phyloP scores from a whole-genome alignment of 1,139 yeast genomes.

The Diutina mesorugosa region DNA sequence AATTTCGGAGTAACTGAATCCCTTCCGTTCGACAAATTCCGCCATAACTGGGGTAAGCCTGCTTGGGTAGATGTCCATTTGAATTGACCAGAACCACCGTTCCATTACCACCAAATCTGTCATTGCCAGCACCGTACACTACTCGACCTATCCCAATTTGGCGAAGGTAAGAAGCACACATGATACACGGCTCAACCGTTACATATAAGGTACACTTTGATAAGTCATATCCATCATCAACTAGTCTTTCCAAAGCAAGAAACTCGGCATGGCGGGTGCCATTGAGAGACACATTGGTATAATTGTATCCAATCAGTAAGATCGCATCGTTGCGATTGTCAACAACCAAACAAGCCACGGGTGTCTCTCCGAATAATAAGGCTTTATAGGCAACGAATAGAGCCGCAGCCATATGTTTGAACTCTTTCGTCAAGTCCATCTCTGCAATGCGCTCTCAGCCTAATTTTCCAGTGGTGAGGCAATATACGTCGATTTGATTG shows the following conservation, averaged over 20 bases:
- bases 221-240: slow-evolving; percentile 9
- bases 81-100: slow-evolving; percentile 55
- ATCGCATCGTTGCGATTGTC: slow-evolving; percentile 31
- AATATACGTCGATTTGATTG: not conserved
- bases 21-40: slow-evolving; percentile 79
- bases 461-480: not conserved
- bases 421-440: slow-evolving; percentile 15
- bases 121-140: slow-evolving; percentile 87
- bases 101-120: slow-evolving; percentile 94
- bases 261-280: slow-evolving; percentile 93
- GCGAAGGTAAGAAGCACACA: slow-evolving; percentile 91
- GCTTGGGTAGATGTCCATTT: slow-evolving; percentile 22
- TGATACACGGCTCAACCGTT: slow-evolving; percentile 95
- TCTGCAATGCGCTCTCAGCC: not conserved
- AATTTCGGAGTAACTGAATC: slow-evolving; percentile 62
- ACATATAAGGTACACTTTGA: slow-evolving; percentile 49
- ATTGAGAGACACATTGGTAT: slow-evolving; percentile 72
- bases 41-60: slow-evolving; percentile 49
- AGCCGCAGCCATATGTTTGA: slow-evolving; percentile 24
- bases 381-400: slow-evolving; percentile 31
- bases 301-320: slow-evolving; percentile 74
- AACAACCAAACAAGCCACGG: slow-evolving; percentile 57
- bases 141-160: slow-evolving; percentile 67
- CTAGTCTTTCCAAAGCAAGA: slow-evolving; percentile 53
- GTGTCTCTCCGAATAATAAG: slow-evolving; percentile 50